phyloP scores from a whole-genome alignment of 1,284 basidiomycete genomes.

The Phylloporus sp. region DNA sequence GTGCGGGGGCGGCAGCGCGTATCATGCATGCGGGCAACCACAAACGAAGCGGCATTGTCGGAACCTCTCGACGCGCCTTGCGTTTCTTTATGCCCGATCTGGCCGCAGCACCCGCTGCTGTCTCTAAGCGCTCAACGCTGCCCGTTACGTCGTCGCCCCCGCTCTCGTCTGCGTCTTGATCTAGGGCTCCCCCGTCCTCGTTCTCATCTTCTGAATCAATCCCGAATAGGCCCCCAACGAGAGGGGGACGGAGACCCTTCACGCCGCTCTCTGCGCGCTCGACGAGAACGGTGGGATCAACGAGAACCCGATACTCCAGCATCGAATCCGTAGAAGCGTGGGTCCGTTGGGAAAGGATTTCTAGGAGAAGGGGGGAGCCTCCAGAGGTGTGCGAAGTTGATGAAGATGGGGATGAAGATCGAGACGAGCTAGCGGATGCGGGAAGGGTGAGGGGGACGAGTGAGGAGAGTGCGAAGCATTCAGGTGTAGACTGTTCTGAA shows the following conservation, averaged over 20 bases:
- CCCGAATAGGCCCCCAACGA: conserved; percentile 51
- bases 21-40: conserved; percentile 84
- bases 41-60: conserved; percentile 54
- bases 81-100: conserved; percentile 42
- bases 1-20: conserved; percentile 59
- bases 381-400: conserved; percentile 1
- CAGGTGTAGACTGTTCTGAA: neutral
- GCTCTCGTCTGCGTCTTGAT: conserved; percentile 38
- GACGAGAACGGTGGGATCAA: conserved; percentile 68
- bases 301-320: conserved; percentile 74
- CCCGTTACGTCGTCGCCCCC: conserved; percentile 46
- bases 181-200: conserved; percentile 39
- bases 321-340: conserved; percentile 72
- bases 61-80: conserved; percentile 47
- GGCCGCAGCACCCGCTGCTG: conserved; percentile 46
- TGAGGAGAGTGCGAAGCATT: conserved; percentile 24
- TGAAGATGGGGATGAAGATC: neutral
- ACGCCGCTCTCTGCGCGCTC: conserved; percentile 65
- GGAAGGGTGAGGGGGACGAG: conserved; percentile 20
- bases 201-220: conserved; percentile 48
- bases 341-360: conserved; percentile 48
- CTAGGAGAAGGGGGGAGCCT: conserved; percentile 42
- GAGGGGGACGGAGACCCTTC: conserved; percentile 56
- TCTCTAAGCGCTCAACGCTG: conserved; percentile 35
- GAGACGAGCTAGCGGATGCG: conserved; percentile 7